These are phyloP conservation scores for Thielaviopsis euricoi DNA, from an alignment of 2,329 filamentous ascomycete species.

Conservation along the genomic window DNA sequence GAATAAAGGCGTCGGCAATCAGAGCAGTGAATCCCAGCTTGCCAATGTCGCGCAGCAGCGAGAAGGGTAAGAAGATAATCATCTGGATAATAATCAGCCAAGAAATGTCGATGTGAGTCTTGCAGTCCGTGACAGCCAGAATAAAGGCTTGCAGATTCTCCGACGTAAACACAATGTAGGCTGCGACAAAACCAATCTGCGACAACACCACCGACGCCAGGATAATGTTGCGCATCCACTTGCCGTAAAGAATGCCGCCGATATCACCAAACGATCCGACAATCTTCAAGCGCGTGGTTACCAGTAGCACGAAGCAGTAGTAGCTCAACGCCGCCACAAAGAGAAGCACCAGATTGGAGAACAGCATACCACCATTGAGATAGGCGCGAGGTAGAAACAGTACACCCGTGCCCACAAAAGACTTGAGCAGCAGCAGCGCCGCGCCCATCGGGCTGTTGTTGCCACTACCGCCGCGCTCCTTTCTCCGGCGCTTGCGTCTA, in stretches of 20 bases:
- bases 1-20: slow-evolving; percentile 84
- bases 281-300: slow-evolving; percentile 68
- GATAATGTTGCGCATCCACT: slow-evolving; percentile 76
- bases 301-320: slow-evolving; percentile 91
- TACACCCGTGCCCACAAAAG: slow-evolving; percentile 92
- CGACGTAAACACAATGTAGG: slow-evolving; percentile 93
- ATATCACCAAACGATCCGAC: slow-evolving; percentile 97
- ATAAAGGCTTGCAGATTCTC: slow-evolving; percentile 94
- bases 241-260: slow-evolving; percentile 79
- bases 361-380: slow-evolving; percentile 92
- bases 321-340: slow-evolving; percentile 76
- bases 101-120: slow-evolving; percentile 69
- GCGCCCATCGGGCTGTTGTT: slow-evolving; percentile 68
- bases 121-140: slow-evolving; percentile 76
- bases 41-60: slow-evolving; percentile 86
- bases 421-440: slow-evolving; percentile 77
- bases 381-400: slow-evolving; percentile 86
- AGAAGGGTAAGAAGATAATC: slow-evolving; percentile 86
- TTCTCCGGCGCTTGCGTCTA: slow-evolving; percentile 57
- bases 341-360: slow-evolving; percentile 83
- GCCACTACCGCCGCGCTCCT: slow-evolving; percentile 54
- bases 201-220: slow-evolving; percentile 85
- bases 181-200: slow-evolving; percentile 85
- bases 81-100: slow-evolving; percentile 89
- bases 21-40: slow-evolving; percentile 92